These are phyloP conservation scores for Hanseniaspora mollemarum DNA, from an alignment of 805 yeast genomes.

Conservation along the genomic window DNA sequence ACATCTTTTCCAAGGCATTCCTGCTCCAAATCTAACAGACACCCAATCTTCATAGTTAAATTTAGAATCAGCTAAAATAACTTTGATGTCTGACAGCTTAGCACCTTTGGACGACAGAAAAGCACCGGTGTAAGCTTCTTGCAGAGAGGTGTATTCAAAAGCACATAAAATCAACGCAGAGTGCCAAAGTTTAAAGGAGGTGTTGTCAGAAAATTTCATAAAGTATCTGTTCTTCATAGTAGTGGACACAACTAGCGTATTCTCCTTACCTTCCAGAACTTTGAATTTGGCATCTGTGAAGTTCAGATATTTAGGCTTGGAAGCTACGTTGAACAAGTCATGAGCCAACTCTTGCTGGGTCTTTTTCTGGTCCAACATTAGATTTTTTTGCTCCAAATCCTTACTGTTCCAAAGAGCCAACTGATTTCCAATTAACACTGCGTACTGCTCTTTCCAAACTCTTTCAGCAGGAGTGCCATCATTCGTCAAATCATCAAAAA, in stretches of 20 bases:
- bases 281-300: conserved; percentile 81
- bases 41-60: conserved; percentile 90
- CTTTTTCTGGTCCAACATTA: conserved; percentile 29
- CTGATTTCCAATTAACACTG: conserved; percentile 80
- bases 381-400: conserved; percentile 40
- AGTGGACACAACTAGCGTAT: conserved; percentile 79
- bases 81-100: conserved; percentile 71
- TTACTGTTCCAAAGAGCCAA: conserved; percentile 86
- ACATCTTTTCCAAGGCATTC: conserved; percentile 96
- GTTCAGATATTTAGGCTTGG: conserved; percentile 79
- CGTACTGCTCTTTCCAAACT: conserved; percentile 86
- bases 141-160: conserved; percentile 71
- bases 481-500: conserved; percentile 59
- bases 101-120: conserved; percentile 85
- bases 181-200: conserved; percentile 63
- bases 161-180: conserved; percentile 70
- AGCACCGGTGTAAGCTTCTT: conserved; percentile 95
- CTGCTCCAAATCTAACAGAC: conserved; percentile 86
- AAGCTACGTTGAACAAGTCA: conserved; percentile 43
- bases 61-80: conserved; percentile 73
- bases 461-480: conserved; percentile 82
- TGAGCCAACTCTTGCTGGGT: conserved; percentile 35
- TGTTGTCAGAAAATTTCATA: conserved; percentile 59
- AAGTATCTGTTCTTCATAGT: conserved; percentile 81
- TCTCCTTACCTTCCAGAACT: conserved; percentile 43